Base-by-base conservation (phyloP, 371 early-diverging fungal species). In the Mucor lusitanicus region DNA sequence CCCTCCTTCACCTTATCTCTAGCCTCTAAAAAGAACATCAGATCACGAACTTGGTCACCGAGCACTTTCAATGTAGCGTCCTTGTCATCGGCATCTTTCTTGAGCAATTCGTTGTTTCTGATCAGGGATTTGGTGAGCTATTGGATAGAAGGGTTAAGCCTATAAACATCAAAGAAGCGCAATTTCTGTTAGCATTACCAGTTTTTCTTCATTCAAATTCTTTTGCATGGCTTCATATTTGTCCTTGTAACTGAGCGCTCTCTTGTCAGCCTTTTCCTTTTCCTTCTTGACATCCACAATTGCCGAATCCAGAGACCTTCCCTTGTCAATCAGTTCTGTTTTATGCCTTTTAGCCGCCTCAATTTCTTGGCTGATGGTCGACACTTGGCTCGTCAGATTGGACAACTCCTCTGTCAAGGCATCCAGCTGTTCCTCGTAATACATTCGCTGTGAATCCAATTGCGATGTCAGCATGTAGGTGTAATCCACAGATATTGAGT, bases 401-500 rank as follows among this genome's bases (percentile, higher is more conserved):
- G 85, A 72, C 13, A 89, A 53, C 50, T 85, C 80, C 7, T 68
- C 40, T 6, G 81, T 69, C 55, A 92, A 64, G 4, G 85, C 72
- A 3, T 79, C 74, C 40, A 94, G 76, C 70, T 89, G 89, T 15
- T 85, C 82, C 69, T 97, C 96, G 72, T 92, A 96, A 76, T 90
- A 93, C n/a, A 86, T 76, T 40, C 95, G 86, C 68, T 96, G 97
- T 13, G 96, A 92, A 56, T 94, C 95, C 13, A 97, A 81, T 70
- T 95, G 95, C 3, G 94, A 87, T 0, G 88, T 87, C 21, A 97
- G 77, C 50, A 96, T 74, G 48, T 91, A 83, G 15, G 88, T 86
- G 72, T 94, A 97, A 74, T 97, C 96, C 39, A 21, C 40, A 19
- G n/a, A 40, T 6, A 28, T 37, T 5, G n/a, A 19, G 48, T 53